A percentile compares a stretch with the other conserved stretches of the same genome.
phyloP scores from a whole-genome alignment of 2,329 filamentous ascomycete species.

The Botrytis deweyae region DNA sequence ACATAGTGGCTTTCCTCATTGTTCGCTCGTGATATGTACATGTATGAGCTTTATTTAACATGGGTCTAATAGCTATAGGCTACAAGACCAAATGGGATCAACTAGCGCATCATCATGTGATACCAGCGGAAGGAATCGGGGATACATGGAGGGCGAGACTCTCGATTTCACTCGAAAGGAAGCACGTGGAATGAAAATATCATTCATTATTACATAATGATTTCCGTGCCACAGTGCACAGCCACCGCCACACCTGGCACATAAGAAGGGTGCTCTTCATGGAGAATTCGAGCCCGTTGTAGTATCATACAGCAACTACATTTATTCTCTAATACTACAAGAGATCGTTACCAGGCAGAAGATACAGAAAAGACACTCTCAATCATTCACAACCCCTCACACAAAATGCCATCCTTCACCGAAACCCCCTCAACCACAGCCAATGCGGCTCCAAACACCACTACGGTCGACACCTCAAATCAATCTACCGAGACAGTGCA shows the following conservation, averaged over 20 bases:
- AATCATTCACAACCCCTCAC: not conserved
- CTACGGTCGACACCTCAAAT: not conserved
- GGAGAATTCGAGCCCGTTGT: not conserved
- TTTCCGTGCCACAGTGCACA: not conserved
- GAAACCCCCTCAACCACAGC: slow-evolving; percentile 9
- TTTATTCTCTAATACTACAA: not conserved
- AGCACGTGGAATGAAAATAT: not conserved
- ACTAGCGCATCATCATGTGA: not conserved
- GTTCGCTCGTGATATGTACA: not conserved
- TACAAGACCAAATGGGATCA: not conserved
- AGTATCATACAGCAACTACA: not conserved
- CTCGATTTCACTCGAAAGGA: not conserved
- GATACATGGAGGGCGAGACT: not conserved
- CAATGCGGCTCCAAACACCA: not conserved
- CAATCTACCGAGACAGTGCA: slow-evolving; percentile 4
- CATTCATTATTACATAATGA: slow-evolving; percentile 4
- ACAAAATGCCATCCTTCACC: slow-evolving; percentile 21
- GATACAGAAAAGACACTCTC: not conserved
- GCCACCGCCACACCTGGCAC: not conserved
- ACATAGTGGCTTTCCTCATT: not conserved
- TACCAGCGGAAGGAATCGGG: not conserved
- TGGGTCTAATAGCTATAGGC: not conserved
- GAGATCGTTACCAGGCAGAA: not conserved
- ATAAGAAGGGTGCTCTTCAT: slow-evolving; percentile 3
- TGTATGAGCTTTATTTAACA: not conserved